These are phyloP conservation scores for Backusella sp. DNA, from an alignment of 192 early-diverging fungal species.

Conservation along the genomic window DNA sequence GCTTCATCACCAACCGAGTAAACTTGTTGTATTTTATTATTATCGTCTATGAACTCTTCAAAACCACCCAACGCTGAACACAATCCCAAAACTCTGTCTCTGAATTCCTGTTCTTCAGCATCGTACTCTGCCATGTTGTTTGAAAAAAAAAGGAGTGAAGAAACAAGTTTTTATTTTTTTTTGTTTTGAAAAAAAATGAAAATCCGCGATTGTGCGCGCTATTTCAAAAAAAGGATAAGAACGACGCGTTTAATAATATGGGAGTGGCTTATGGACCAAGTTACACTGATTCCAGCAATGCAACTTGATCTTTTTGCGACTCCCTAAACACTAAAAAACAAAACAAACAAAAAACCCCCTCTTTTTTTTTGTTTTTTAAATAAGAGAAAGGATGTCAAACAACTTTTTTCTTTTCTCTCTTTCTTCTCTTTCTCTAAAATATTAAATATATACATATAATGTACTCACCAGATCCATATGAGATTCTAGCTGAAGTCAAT, in stretches of 20 bases:
- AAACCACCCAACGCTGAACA: slow-evolving; percentile 82
- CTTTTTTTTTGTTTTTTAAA: neutral
- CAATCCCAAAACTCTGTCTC: slow-evolving; percentile 57
- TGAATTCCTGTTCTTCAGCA: neutral
- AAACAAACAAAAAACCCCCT: neutral
- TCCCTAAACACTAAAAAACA: neutral
- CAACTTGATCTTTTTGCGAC: neutral
- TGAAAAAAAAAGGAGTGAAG: neutral
- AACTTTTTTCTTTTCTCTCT: neutral
- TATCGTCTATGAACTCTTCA: slow-evolving; percentile 47
- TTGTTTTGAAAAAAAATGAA: neutral
- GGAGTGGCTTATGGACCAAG: neutral
- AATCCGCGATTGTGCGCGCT: neutral
- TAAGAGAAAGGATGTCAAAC: too few species aligned
- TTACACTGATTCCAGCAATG: neutral
- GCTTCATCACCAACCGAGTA: slow-evolving; percentile 86
- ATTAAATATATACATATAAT: slow-evolving; percentile 6
- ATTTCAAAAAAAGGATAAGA: neutral
- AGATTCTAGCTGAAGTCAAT: slow-evolving; percentile 38
- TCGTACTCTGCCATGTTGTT: slow-evolving; percentile 1
- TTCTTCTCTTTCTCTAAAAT: neutral
- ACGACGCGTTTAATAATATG: neutral
- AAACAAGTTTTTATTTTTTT: neutral
- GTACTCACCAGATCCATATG: slow-evolving; percentile 36
- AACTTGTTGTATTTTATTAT: slow-evolving; percentile 38